Percentiles rank a stretch among this genome's conserved stretches.
These are phyloP conservation scores for Trichoderma sp. DNA, from an alignment of 2,329 filamentous ascomycete genomes.

Conservation along the genomic window DNA sequence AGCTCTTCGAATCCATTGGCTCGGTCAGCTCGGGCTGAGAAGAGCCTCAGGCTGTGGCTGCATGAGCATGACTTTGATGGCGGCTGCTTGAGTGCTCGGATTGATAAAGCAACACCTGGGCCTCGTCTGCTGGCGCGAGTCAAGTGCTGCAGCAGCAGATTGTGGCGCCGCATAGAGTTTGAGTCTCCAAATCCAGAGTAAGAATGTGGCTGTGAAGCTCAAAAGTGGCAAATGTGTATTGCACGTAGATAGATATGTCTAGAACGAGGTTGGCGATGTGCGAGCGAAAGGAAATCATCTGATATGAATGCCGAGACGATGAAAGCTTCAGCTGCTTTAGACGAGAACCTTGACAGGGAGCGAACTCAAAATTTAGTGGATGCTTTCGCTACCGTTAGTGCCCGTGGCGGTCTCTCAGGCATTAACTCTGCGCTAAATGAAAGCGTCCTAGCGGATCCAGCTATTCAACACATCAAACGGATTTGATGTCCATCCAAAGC, in stretches of 20 bases:
- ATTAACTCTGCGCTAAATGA: neutral
- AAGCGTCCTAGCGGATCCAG: neutral
- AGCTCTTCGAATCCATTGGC: neutral
- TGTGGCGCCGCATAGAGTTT: conserved; percentile 28
- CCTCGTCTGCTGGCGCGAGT: conserved; percentile 19
- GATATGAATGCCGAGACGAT: neutral
- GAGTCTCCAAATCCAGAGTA: neutral
- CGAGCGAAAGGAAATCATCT: neutral
- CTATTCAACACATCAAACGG: neutral
- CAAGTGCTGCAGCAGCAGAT: conserved; percentile 24
- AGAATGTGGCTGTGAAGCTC: neutral
- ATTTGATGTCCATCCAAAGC: neutral
- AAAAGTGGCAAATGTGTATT: neutral
- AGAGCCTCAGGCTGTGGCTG: neutral
- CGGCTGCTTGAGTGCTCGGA: neutral
- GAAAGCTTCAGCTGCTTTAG: neutral
- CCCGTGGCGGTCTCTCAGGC: neutral
- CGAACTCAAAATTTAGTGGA: neutral
- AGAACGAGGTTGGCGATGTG: neutral
- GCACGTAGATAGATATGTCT: neutral
- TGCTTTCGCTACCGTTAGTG: neutral
- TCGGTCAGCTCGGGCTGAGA: neutral
- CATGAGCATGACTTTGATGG: neutral
- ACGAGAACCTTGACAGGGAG: neutral
- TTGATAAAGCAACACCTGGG: neutral